Evolutionary conservation across 208 protist genomes (phyloP), one percentile per base, ranked within the genome.

Genomic region (Trypanosoma brucei): DNA sequence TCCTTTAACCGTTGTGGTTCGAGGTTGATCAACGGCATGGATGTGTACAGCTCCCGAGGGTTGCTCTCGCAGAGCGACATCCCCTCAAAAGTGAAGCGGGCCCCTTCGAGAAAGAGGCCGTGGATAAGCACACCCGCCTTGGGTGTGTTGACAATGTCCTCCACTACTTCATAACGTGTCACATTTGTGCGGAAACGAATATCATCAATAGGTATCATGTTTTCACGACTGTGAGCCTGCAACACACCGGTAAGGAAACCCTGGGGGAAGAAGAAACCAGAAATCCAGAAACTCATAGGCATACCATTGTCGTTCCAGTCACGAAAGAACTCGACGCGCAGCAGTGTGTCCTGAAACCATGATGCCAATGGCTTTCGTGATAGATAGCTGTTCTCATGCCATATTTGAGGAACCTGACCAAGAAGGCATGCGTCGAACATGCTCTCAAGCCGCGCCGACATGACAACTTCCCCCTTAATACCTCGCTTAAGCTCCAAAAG

Each of bases 181-280:
- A 92, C 78, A 63, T 92, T 79, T 1, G 92, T 97, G 52, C 72
- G 63, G 77, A 97, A 95, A 59, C 84, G 84, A 54, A 97, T 79
- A 55, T 93, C 85, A 59, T 97, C 93, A 68, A 97, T 97, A 2
- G 93, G 91, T 48, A 95, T 92, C 54, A 72, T 72, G 59, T 94
- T 82, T 38, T 76, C 59, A 39, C 93, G 86, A 66, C 90, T 95
- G 87, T 95, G 87, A 11, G 86, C 90, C 78, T 97, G 93, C 69
- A 97, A 74, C 7, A 97, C 88, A 48, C 83, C 91, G 1, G 93
- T 97, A 30, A 97, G 79, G 65, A 97, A 96, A 36, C 93, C 93
- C 60, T 97, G 98, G 5, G 98, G 97, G 79, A 99, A 99, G 91
- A 98, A 99, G 76, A 99, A 99, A 33, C 97, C 97, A 11, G 95